Evolutionary conservation across 441 rosid species (phyloP).

Genomic region (Hura crepitans): DNA sequence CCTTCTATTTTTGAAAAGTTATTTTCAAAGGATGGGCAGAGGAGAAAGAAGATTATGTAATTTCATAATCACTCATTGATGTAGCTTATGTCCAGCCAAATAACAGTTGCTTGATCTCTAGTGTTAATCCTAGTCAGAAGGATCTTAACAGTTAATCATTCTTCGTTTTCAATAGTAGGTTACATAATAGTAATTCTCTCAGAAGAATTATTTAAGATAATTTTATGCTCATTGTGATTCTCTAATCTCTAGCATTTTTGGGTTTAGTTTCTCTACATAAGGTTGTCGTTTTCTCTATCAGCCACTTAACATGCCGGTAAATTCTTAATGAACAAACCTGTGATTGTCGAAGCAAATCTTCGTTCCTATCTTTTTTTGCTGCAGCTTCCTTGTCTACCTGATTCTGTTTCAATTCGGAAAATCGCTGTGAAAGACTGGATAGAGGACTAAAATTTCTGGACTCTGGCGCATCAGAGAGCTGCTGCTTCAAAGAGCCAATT

Average conservation of each 20-base stretch:
- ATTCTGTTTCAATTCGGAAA: conserved; percentile 36
- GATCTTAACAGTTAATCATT: too few species aligned
- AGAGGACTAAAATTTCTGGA: conserved; percentile 33
- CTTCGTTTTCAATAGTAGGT: too few species aligned
- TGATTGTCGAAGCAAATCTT: conserved; percentile 38
- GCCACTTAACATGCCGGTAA: too few species aligned
- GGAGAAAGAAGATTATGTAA: neutral
- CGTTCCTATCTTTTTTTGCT: conserved; percentile 30
- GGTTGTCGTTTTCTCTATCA: neutral
- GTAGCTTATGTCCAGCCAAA: neutral
- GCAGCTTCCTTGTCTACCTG: conserved; percentile 35
- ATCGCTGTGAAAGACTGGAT: conserved; percentile 39
- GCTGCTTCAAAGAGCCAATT: conserved; percentile 65
- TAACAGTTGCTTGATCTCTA: neutral
- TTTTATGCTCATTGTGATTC: neutral
- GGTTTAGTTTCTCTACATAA: neutral
- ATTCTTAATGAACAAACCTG: conserved; percentile 45
- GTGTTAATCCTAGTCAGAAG: neutral
- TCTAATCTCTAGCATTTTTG: neutral
- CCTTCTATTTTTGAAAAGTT: neutral
- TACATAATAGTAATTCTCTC: neutral
- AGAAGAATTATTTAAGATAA: neutral
- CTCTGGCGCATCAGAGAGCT: conserved; percentile 66
- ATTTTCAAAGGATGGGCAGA: neutral
- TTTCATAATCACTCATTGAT: conserved; percentile 4